Base-by-base conservation (phyloP, 2,329 filamentous ascomycete genomes). In the Aaosphaeria pasadenensis region DNA sequence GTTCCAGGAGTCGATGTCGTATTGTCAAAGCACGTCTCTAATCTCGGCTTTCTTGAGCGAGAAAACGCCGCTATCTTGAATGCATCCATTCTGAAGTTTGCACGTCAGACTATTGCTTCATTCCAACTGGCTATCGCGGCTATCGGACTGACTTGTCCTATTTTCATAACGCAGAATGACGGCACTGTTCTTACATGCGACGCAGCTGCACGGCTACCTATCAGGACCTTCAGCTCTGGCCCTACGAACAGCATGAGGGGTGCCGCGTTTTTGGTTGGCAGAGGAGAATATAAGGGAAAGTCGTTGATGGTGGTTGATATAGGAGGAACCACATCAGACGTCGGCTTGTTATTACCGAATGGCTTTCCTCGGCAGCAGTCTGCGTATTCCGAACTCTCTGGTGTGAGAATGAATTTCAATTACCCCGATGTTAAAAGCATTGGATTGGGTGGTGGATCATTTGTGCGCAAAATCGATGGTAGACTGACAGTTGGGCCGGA, bases 281-380 rank as follows among this genome's bases (percentile, higher is more conserved):
- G 60, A 40, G 45, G 45, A 42, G 52, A 64, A 43, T 49, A 59
- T 32, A 53, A 60, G 11, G 55, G 56, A 6, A 60, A 81, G 75
- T 52, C 79, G 71, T 36, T 81, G 55, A 80, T 86, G 71, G 83
- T 87, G 0, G 78, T 86, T 2, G 84, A 87, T 56, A 80, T 87
- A 45, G 84, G 84, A 0, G 84, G 84, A 3, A 87, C 84, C 0
- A 87, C 84, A 0, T 80, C 82, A 0, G 84, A 87, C 54, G 80
- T 85, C 7, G 83, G 84, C 0, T 64, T 85, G 0, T 63, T 87
- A 4, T 73, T 83, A 5, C 73, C 78, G 0, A 85, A 79, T 43
- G 84, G 84, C 0, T 84, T 87, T 43, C 85, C 84, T 0, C 74
- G 83, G 31, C 81, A 85, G 60, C 78, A 81, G 43, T 79, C 82